Evolutionary conservation across 306 rosid species (phyloP).

Genomic region (Lithocarpus polystachyus): DNA sequence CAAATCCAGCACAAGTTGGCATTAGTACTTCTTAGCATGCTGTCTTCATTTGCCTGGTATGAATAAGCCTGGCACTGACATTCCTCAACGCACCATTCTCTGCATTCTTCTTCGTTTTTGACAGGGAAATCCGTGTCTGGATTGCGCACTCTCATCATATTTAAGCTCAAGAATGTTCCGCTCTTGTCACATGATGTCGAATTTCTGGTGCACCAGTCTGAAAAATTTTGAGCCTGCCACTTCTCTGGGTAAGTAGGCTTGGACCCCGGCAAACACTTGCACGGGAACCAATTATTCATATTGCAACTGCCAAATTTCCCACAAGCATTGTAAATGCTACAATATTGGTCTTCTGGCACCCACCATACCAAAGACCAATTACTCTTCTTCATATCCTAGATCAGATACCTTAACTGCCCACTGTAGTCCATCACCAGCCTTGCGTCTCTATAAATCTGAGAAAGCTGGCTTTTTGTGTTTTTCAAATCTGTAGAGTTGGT

Average conservation of each 20-base stretch:
- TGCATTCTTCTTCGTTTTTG: conserved; percentile 25
- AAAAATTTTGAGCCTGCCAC: not conserved
- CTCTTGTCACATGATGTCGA: not conserved
- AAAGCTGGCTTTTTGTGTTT: not conserved
- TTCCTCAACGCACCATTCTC: not conserved
- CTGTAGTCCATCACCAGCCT: conserved; percentile 21
- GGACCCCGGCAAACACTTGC: conserved; percentile 56
- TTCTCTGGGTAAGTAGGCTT: not conserved
- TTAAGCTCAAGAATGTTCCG: conserved; percentile 19
- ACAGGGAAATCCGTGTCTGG: rapidly evolving
- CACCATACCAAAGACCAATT: not conserved
- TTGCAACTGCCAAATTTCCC: conserved; percentile 39
- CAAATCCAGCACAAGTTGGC: conserved; percentile 11
- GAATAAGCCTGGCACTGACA: conserved; percentile 41
- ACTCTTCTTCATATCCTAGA: not conserved
- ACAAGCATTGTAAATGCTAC: conserved; percentile 22
- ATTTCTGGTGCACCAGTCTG: conserved; percentile 23
- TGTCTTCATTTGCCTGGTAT: not conserved
- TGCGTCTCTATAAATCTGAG: not conserved
- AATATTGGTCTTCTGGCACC: conserved; percentile 4
- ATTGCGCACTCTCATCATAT: not conserved
- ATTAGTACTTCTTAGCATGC: not conserved
- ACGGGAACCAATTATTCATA: not conserved
- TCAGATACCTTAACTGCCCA: conserved; percentile 6
- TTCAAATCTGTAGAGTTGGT: no score